phyloP scores from a whole-genome alignment of 2,329 filamentous ascomycete species.

The Bipolaris gigantea region DNA sequence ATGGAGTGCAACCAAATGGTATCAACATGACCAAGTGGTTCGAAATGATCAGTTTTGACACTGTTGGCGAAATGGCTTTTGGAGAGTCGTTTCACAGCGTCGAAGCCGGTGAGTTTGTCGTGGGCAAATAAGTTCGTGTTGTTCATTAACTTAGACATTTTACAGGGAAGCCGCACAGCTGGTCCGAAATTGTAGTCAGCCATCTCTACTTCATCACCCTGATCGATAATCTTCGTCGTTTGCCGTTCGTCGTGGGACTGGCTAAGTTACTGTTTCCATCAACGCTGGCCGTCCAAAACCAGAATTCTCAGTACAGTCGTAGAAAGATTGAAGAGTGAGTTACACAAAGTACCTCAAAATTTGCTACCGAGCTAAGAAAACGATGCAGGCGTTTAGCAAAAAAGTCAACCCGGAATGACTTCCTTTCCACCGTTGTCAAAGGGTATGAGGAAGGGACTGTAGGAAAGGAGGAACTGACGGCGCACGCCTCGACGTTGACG shows the following conservation, averaged over 20 bases:
- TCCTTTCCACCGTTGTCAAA: background rate
- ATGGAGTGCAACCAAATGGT: background rate
- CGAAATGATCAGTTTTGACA: conserved; percentile 1
- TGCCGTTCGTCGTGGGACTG: background rate
- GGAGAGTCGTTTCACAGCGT: background rate
- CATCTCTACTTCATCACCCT: background rate
- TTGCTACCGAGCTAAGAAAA: too few species aligned
- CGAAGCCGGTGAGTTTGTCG: background rate
- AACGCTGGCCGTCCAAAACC: background rate
- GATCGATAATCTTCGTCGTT: background rate
- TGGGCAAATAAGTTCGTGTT: too few species aligned
- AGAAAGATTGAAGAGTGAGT: too few species aligned
- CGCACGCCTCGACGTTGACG: background rate
- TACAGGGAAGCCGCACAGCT: background rate
- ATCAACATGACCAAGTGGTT: background rate
- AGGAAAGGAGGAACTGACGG: background rate
- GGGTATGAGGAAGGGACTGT: background rate
- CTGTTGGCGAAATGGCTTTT: conserved; percentile 1
- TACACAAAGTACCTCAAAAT: too few species aligned
- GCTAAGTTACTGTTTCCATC: background rate
- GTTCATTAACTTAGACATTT: background rate
- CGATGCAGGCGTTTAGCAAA: background rate
- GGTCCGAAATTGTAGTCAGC: background rate
- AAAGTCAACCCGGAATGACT: background rate
- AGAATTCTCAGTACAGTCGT: too few species aligned